These are phyloP conservation scores for Ustilago vetiveriae DNA, from an alignment of 1,284 basidiomycete genomes.

Conservation along the genomic window DNA sequence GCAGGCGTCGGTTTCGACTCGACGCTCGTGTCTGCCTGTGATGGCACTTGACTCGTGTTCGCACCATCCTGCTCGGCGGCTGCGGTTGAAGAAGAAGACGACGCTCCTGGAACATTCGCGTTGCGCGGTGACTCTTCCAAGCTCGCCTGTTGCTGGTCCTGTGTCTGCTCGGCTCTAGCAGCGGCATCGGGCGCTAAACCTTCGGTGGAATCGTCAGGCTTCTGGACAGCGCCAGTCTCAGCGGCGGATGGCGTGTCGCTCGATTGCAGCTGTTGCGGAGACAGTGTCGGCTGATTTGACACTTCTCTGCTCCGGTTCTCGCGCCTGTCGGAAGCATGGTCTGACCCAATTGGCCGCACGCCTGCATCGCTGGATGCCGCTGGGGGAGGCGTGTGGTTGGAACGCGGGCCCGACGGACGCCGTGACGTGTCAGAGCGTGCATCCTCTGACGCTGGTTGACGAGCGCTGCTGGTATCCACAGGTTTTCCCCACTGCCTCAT, in stretches of 20 bases:
- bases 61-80: background rate
- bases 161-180: background rate
- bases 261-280: background rate
- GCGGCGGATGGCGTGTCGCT: no score
- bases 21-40: no score
- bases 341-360: slow-evolving; percentile 8
- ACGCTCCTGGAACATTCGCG: no score
- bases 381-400: slow-evolving; percentile 30
- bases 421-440: slow-evolving; percentile 33
- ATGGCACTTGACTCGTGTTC: background rate
- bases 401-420: slow-evolving; percentile 17
- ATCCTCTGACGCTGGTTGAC: slow-evolving; percentile 26
- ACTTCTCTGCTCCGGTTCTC: slow-evolving; percentile 26
- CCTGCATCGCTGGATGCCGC: slow-evolving; percentile 21
- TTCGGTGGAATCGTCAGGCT: no score
- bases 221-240: no score
- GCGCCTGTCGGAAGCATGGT: slow-evolving; percentile 27
- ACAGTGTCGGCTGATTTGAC: slow-evolving; percentile 18
- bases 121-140: background rate
- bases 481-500: slow-evolving; percentile 45
- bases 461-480: slow-evolving; percentile 23
- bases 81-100: background rate
- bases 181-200: no score
- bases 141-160: background rate
- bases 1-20: no score